Evolutionary conservation across 192 early-diverging fungal species (phyloP).

Genomic region (Coemansia sp.): DNA sequence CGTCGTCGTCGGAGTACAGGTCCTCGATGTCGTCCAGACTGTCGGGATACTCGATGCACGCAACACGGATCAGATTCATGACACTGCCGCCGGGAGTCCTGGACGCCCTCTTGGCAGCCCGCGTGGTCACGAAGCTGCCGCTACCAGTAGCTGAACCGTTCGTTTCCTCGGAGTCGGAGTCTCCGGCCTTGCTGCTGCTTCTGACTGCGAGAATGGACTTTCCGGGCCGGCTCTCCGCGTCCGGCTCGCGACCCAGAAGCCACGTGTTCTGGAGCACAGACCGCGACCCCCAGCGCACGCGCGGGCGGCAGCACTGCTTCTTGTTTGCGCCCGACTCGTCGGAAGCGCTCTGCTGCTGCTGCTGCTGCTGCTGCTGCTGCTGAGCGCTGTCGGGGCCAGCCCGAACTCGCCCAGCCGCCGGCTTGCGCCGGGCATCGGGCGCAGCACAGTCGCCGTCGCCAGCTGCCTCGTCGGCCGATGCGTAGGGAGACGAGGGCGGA

Average conservation of each 20-base stretch:
- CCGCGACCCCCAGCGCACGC: constrained; percentile 36
- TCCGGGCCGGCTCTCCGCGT: neutral
- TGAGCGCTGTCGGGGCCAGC: neutral
- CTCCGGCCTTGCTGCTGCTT: neutral
- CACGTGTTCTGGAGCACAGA: constrained; percentile 21
- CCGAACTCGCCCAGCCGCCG: neutral
- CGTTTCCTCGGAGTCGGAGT: neutral
- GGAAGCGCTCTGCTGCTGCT: neutral
- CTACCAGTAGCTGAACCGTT: neutral
- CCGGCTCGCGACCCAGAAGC: constrained; percentile 5
- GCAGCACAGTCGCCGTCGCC: neutral
- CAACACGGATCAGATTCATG: constrained; percentile 24
- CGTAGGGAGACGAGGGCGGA: neutral
- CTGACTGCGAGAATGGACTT: constrained; percentile 13
- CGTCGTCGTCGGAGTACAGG: constrained; percentile 1
- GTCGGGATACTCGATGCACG: constrained; percentile 36
- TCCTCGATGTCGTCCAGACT: constrained; percentile 4
- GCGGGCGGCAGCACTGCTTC: constrained; percentile 23
- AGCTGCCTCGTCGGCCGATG: constrained; percentile 1
- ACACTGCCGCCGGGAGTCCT: neutral
- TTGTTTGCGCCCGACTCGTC: constrained; percentile 11
- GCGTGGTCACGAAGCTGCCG: neutral
- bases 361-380: neutral
- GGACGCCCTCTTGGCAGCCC: neutral
- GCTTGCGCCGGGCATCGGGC: constrained; percentile 28